Evolutionary conservation across 805 yeast species (phyloP).

Genomic region (Saccharomycopsis fermentans): DNA sequence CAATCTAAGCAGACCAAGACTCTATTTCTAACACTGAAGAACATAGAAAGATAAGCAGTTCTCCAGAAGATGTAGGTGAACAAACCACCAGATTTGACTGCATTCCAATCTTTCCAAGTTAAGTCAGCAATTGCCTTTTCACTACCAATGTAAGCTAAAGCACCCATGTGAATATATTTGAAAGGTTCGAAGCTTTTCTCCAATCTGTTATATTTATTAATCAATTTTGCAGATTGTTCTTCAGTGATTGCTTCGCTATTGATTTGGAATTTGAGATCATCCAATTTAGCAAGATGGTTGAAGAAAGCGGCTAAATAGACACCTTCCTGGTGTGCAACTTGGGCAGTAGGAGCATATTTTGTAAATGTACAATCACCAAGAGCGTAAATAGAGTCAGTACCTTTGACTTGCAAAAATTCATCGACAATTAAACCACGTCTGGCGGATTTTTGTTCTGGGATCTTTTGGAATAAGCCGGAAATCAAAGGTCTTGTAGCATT

Average conservation of each 20-base stretch:
- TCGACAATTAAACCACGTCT: slow-evolving; percentile 85
- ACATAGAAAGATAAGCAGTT: slow-evolving; percentile 87
- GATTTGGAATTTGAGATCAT: slow-evolving; percentile 39
- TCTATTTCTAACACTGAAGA: slow-evolving; percentile 82
- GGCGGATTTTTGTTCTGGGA: slow-evolving; percentile 73
- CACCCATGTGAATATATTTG: slow-evolving; percentile 80
- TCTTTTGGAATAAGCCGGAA: slow-evolving; percentile 50
- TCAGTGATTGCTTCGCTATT: slow-evolving; percentile 27
- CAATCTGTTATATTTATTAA: slow-evolving; percentile 27
- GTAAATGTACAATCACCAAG: slow-evolving; percentile 89
- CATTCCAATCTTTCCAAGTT: slow-evolving; percentile 68
- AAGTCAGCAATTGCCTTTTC: slow-evolving; percentile 93
- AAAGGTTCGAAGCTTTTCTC: slow-evolving; percentile 41
- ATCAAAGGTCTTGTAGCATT: slow-evolving; percentile 79
- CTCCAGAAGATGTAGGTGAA: slow-evolving; percentile 92
- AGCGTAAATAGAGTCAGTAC: slow-evolving; percentile 73
- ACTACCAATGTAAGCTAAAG: slow-evolving; percentile 87
- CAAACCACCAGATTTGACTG: slow-evolving; percentile 73
- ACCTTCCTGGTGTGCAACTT: slow-evolving; percentile 95
- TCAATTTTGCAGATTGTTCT: slow-evolving; percentile 36
- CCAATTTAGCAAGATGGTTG: slow-evolving; percentile 52
- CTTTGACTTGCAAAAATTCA: slow-evolving; percentile 73
- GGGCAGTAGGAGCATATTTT: slow-evolving; percentile 92
- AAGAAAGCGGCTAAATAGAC: slow-evolving; percentile 65
- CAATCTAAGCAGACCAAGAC: slow-evolving; percentile 80